Conservation (phyloP, 2,329 filamentous ascomycete genomes). For the Paecilomyces sp. region DNA sequence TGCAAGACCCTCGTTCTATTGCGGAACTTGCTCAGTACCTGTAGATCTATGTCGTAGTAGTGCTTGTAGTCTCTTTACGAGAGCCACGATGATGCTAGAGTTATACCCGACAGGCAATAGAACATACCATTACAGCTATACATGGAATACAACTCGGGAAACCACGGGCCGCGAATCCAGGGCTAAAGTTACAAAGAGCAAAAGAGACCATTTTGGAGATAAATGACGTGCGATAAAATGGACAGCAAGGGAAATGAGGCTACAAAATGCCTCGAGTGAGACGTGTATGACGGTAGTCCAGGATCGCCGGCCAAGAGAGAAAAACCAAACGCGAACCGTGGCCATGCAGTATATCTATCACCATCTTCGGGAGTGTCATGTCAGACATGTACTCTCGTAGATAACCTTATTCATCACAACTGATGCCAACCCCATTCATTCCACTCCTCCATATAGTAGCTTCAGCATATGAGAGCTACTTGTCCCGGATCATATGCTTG, state of each 20-base stretch:
- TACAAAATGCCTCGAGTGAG: constrained; percentile 11
- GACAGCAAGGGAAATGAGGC: constrained; percentile 5
- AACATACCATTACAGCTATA: not conserved
- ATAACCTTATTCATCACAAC: constrained; percentile 3
- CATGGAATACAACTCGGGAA: not conserved
- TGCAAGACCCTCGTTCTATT: no score
- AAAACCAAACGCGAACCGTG: constrained; percentile 12
- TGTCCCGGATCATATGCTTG: not conserved
- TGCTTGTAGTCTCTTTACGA: not conserved
- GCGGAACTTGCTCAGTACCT: not conserved
- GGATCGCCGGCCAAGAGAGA: constrained; percentile 16
- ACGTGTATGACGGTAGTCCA: constrained; percentile 12
- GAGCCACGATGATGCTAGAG: not conserved
- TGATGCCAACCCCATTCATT: constrained; percentile 1
- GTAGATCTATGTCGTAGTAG: not conserved
- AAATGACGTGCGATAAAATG: constrained; percentile 3
- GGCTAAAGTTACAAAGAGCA: not conserved
- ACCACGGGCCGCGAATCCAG: not conserved
- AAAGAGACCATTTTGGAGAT: not conserved
- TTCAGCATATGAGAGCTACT: not conserved
- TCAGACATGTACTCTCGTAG: constrained; percentile 1
- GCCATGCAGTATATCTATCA: constrained; percentile 13
- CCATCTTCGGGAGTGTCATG: not conserved
- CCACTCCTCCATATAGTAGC: not conserved
- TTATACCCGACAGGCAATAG: not conserved